Conservation (phyloP, 1,284 basidiomycete species). For the Cystobasidium slooffiae region DNA sequence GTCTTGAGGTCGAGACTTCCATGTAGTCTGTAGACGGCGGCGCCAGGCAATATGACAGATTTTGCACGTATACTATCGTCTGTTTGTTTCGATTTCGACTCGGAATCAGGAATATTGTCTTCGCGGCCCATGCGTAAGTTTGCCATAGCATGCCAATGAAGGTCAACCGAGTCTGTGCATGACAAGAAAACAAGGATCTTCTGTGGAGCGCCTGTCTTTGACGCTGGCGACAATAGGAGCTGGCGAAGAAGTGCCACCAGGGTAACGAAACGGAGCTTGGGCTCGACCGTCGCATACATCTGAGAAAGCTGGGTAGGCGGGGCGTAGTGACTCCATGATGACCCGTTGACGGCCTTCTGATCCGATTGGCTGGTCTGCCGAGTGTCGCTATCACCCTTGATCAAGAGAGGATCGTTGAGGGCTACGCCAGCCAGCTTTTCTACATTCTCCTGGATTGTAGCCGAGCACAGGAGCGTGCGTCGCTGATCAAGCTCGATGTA, state of each 20-base stretch:
- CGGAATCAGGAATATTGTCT: slow-evolving; percentile 21
- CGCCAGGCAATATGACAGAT: slow-evolving; percentile 66
- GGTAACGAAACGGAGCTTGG: slow-evolving; percentile 89
- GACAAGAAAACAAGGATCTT: slow-evolving; percentile 92
- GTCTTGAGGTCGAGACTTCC: slow-evolving; percentile 83
- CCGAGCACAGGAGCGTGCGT: slow-evolving; percentile 90
- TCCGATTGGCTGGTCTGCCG: slow-evolving; percentile 6
- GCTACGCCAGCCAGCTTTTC: slow-evolving; percentile 87
- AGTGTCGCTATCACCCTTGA: slow-evolving; percentile 63
- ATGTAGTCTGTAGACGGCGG: slow-evolving; percentile 88
- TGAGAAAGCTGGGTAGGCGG: slow-evolving; percentile 95
- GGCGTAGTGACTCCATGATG: slow-evolving; percentile 54
- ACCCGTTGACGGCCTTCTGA: background rate
- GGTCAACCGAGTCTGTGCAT: slow-evolving; percentile 97
- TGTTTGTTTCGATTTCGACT: slow-evolving; percentile 45
- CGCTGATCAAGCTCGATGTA: slow-evolving; percentile 23
- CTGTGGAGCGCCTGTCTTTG: slow-evolving; percentile 58
- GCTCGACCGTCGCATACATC: slow-evolving; percentile 86
- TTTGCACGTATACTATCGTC: slow-evolving; percentile 54
- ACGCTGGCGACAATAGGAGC: slow-evolving; percentile 61
- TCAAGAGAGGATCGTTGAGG: slow-evolving; percentile 66
- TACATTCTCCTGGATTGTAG: slow-evolving; percentile 93
- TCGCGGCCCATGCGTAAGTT: slow-evolving; percentile 71
- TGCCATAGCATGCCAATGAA: slow-evolving; percentile 88
- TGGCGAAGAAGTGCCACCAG: slow-evolving; percentile 82